Base-by-base conservation (phyloP, 306 rosid genomes). In the Cajanus cajan region DNA sequence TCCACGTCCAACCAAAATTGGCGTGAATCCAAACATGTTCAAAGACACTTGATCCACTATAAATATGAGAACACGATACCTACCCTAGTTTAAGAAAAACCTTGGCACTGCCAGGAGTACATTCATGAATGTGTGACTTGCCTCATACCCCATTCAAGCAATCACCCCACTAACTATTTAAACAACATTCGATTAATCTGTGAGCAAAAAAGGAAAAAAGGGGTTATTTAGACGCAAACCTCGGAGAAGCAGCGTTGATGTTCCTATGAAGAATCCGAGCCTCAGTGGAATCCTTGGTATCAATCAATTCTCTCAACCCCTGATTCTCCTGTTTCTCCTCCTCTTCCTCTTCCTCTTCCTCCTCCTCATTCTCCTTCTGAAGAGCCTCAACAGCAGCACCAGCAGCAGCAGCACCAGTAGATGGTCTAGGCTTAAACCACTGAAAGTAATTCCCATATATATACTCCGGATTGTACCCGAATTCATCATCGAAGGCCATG, bases 391-490 rank as follows among this genome's bases (percentile, higher is more conserved):
- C 8, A 0, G 37, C 33, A 1, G 25, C 43, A 1, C 62, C 59
- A 4, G 0, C 25, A 24, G 31, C 6, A 12, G 25, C 34, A 10
- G 50, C 13, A 33, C 4, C 5, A 12, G 74, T 3, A 21, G 48
- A 2, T 1, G 84, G 76, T 71, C 36, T 73, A 3, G 85, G 78
- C 70, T 39, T 70, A 81, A 90, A 41, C 80, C 89, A 87, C 88
- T 95, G 94, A 34, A 95, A 95, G 90, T 95, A 91, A 58, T 93
- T 93, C 25, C 98, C 99, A 64, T 95, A 95, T 2, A 93, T 91
- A 66, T 95, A 95, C 90, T 95, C 98, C 0, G 97, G 97, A 7
- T 96, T 71, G 63, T 89, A 95, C 0, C 97, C 98, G 19, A 82
- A 77, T 24, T 93, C 96, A 2, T 93, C 99, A 21, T 83, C 91